Evolutionary conservation across 345 rosid species (phyloP).

Genomic region (Eucalyptus curtisii): DNA sequence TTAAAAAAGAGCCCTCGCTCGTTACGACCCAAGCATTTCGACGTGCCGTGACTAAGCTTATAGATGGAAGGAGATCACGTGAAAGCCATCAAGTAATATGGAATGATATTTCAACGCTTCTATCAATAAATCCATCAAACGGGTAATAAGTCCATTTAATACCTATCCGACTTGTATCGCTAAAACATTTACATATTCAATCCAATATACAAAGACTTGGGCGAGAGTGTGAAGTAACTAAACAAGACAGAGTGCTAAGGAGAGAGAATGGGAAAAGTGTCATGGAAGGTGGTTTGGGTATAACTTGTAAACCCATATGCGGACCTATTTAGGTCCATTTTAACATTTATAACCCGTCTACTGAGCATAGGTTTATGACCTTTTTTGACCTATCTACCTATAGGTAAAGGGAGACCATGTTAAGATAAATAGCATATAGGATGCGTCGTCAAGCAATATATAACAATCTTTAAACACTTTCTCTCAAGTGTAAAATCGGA

Average conservation of each 20-base stretch:
- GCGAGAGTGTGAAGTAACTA: fast-evolving
- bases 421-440: background rate
- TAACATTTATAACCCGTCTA: too few species aligned
- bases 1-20: background rate
- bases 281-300: too few species aligned
- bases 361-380: too few species aligned
- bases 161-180: fast-evolving
- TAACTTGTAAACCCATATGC: too few species aligned
- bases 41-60: background rate
- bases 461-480: background rate
- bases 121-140: too few species aligned
- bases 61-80: background rate
- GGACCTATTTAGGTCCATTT: too few species aligned
- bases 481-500: fast-evolving
- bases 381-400: background rate
- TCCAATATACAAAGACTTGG: background rate
- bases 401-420: too few species aligned
- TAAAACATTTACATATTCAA: too few species aligned
- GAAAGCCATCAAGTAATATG: background rate
- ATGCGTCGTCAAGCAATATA: fast-evolving
- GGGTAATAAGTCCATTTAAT: background rate
- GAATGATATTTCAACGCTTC: background rate
- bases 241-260: too few species aligned
- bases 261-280: too few species aligned
- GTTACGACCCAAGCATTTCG: background rate